A percentile compares a stretch with the other conserved stretches of the same genome.
Conservation (phyloP, 345 rosid genomes). For the Heritiera fomes region DNA sequence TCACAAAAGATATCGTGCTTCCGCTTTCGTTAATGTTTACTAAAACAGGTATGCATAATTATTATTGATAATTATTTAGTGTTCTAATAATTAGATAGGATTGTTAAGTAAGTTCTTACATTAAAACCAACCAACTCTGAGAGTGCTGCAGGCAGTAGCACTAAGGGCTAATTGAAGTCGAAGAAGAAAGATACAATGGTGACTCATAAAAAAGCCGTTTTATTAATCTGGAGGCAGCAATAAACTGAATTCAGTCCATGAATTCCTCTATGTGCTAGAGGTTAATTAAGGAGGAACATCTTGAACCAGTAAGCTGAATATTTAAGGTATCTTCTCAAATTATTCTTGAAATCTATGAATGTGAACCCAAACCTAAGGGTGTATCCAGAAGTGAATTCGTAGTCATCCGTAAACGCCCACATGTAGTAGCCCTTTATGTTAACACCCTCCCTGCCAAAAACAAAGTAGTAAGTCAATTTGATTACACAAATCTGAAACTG, state of each 20-base stretch:
- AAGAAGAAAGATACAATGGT: not conserved
- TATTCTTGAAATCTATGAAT: constrained; percentile 41
- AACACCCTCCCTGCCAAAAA: constrained; percentile 38
- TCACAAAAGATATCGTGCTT: no score
- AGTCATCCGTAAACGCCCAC: constrained; percentile 51
- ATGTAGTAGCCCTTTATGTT: constrained; percentile 45
- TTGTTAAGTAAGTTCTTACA: no score
- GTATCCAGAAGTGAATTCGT: constrained; percentile 45
- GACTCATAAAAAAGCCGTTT: not conserved
- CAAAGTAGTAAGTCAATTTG: not conserved
- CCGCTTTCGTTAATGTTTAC: no score
- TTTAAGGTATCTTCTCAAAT: constrained; percentile 43
- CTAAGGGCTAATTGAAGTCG: not conserved
- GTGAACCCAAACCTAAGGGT: constrained; percentile 42
- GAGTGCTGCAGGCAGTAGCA: not conserved
- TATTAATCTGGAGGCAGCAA: not conserved
- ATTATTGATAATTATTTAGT: no score
- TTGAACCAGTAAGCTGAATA: constrained; percentile 51
- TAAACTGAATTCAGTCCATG: not conserved
- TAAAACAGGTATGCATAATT: no score
- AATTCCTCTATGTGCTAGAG: not conserved
- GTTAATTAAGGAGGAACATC: constrained; percentile 29
- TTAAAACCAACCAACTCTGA: no score
- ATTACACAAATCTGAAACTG: not conserved
- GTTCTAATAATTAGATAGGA: no score